Conservation (phyloP, 2,329 filamentous ascomycete genomes). For the Tolypocladium sp. region DNA sequence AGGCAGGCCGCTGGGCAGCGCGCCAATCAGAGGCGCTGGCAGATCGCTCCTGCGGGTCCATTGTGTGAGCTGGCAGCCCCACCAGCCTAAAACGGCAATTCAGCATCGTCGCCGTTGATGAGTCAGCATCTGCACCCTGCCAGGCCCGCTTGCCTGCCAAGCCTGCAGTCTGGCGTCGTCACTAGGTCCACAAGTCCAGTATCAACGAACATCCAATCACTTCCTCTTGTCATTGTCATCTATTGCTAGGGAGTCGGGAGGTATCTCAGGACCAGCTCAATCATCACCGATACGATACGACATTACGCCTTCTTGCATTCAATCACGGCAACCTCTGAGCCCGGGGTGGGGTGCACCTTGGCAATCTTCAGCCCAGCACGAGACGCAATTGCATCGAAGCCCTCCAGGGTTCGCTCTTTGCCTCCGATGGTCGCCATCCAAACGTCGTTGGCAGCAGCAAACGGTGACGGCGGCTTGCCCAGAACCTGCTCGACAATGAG, state of each 20-base stretch:
- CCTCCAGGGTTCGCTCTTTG: slow-evolving; percentile 19
- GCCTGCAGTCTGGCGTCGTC: not conserved
- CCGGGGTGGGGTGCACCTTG: slow-evolving; percentile 6
- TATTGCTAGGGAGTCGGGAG: not conserved
- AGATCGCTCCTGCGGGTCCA: not conserved
- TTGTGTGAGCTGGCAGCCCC: not conserved
- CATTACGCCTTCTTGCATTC: slow-evolving; percentile 8
- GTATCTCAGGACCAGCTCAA: not conserved
- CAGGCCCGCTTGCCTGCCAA: too few species aligned
- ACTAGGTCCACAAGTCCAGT: too few species aligned
- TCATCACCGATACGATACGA: not conserved
- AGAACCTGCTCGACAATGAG: slow-evolving; percentile 23
- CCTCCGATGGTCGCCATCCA: slow-evolving; percentile 21
- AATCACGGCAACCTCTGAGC: slow-evolving; percentile 8
- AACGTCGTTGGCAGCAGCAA: slow-evolving; percentile 18
- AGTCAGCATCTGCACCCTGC: too few species aligned
- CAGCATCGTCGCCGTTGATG: not conserved
- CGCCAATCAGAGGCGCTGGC: not conserved
- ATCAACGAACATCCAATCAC: not conserved
- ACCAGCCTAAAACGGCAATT: not conserved
- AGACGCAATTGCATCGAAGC: slow-evolving; percentile 13
- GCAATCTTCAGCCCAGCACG: slow-evolving; percentile 17
- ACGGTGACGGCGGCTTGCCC: slow-evolving; percentile 13
- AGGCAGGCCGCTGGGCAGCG: not conserved
- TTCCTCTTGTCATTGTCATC: not conserved